phyloP scores from a whole-genome alignment of 805 yeast species.

The Priceomyces medius region DNA sequence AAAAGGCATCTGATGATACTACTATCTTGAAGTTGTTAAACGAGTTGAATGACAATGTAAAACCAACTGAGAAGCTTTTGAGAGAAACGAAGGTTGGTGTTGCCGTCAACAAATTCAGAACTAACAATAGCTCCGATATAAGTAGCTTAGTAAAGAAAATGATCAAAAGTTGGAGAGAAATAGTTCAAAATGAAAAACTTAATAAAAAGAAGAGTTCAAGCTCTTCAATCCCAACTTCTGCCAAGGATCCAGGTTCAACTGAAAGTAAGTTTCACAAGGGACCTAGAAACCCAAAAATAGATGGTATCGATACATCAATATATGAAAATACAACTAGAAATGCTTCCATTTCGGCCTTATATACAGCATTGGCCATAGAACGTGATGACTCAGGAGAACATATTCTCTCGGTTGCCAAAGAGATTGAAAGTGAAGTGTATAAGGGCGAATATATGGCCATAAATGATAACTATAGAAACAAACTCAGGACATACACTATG shows the following conservation, averaged over 20 bases:
- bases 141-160: conserved; percentile 73
- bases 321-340: conserved; percentile 81
- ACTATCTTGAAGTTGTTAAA: conserved; percentile 66
- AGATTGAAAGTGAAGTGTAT: conserved; percentile 73
- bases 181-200: conserved; percentile 66
- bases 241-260: conserved; percentile 19
- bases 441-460: conserved; percentile 56
- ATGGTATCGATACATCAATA: conserved; percentile 68
- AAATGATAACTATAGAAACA: conserved; percentile 68
- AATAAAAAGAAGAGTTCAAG: conserved; percentile 25
- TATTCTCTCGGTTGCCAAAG: conserved; percentile 62
- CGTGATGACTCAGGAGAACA: conserved; percentile 57
- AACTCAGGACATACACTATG: conserved; percentile 81
- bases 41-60: conserved; percentile 65
- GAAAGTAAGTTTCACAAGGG: conserved; percentile 42
- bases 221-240: conserved; percentile 10
- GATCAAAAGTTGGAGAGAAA: conserved; percentile 88
- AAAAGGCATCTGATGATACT: conserved; percentile 61
- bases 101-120: conserved; percentile 84
- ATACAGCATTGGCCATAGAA: conserved; percentile 86
- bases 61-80: conserved; percentile 80
- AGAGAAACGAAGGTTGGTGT: conserved; percentile 97
- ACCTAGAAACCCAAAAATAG: conserved; percentile 78
- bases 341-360: conserved; percentile 77
- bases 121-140: conserved; percentile 65